phyloP scores from a whole-genome alignment of 345 rosid species.

The Adansonia digitata region DNA sequence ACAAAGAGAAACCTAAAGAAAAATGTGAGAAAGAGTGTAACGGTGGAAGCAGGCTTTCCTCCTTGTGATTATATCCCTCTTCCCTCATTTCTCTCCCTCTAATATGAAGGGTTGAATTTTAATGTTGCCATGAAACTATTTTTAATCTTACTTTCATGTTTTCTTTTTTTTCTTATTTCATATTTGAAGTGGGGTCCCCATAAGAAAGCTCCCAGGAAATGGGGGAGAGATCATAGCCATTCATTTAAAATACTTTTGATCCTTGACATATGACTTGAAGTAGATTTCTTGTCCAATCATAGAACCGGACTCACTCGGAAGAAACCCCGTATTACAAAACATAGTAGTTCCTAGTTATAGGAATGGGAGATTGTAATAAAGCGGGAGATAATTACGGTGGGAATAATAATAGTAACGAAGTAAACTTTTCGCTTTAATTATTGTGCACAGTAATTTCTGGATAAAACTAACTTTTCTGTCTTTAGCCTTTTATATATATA shows the following conservation, averaged over 20 bases:
- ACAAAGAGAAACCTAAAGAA: background rate
- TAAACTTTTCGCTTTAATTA: background rate
- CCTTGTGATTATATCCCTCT: conserved; percentile 37
- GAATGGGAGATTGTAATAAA: background rate
- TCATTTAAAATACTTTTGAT: background rate
- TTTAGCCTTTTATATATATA: too few relatives aligned
- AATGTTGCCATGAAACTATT: conserved; percentile 21
- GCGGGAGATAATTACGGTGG: background rate
- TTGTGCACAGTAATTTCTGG: background rate
- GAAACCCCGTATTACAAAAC: background rate
- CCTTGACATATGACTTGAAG: conserved; percentile 1
- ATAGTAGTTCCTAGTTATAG: background rate
- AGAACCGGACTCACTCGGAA: background rate
- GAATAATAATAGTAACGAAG: background rate
- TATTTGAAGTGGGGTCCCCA: background rate
- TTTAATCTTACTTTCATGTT: background rate
- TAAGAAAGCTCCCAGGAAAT: background rate
- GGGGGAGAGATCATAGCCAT: background rate
- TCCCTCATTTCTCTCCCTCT: conserved; percentile 5
- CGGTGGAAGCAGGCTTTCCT: conserved; percentile 11
- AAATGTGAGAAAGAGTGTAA: background rate
- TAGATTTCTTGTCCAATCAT: background rate
- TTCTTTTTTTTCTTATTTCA: background rate
- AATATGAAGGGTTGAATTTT: conserved; percentile 18
- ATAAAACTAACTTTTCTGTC: background rate